These are phyloP conservation scores for Vanrija sp. DNA, from an alignment of 1,284 basidiomycete species.

Conservation along the genomic window DNA sequence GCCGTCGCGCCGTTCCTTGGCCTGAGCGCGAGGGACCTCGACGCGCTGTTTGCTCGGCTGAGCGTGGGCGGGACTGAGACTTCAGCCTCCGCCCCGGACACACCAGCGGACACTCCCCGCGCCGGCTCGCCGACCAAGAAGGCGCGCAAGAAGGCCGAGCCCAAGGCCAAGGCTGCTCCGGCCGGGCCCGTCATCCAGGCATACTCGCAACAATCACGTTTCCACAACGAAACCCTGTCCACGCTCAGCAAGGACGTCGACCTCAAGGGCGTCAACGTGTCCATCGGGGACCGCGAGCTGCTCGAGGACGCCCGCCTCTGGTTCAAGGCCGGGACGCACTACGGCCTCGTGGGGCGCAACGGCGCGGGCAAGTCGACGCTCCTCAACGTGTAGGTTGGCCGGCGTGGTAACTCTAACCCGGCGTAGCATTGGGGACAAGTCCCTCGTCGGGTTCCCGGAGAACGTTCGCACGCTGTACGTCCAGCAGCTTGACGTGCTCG, in stretches of 20 bases:
- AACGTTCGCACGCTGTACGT: conserved; percentile 81
- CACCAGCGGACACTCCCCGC: background rate
- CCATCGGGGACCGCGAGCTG: conserved; percentile 55
- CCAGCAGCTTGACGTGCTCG: conserved; percentile 90
- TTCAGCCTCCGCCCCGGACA: background rate
- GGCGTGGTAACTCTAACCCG: conserved; percentile 51
- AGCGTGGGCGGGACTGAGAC: background rate
- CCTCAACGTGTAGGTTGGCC: conserved; percentile 55
- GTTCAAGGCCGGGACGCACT: conserved; percentile 55
- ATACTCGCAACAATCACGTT: conserved; percentile 50
- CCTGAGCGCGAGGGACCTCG: conserved; percentile 7
- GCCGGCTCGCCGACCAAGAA: background rate
- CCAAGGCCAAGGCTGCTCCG: background rate
- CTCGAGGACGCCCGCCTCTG: conserved; percentile 56
- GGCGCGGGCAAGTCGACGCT: conserved; percentile 58
- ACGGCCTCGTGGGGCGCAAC: conserved; percentile 57
- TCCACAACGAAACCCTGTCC: conserved; percentile 53
- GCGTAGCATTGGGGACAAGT: conserved; percentile 73
- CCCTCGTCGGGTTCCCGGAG: conserved; percentile 66
- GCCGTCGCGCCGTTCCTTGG: conserved; percentile 15
- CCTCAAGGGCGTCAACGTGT: conserved; percentile 53
- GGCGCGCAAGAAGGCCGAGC: background rate
- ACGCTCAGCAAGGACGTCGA: conserved; percentile 52
- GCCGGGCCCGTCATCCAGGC: conserved; percentile 4
- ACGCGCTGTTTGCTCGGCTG: conserved; percentile 10